A percentile compares a stretch with the other conserved stretches of the same genome.
These are phyloP conservation scores for Penstemon davidsonii DNA, from an alignment of 257 asterid species.

Conservation along the genomic window DNA sequence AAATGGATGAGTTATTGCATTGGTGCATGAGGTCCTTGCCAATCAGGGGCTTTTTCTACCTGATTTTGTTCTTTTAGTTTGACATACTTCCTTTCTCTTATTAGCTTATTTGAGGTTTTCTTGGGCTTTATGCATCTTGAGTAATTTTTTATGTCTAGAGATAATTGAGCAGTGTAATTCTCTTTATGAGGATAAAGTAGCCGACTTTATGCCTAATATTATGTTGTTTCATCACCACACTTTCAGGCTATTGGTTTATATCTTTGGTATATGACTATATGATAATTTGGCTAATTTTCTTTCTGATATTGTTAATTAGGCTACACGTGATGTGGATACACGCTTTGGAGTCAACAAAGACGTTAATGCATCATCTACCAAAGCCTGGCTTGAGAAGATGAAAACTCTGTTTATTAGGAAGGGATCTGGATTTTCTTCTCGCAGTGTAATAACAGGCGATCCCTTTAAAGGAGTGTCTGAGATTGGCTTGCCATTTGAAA, in stretches of 20 bases:
- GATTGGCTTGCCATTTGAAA: constrained; percentile 85
- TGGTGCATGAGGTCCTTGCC: neutral
- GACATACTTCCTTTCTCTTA: constrained; percentile 15
- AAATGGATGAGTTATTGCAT: constrained; percentile 21
- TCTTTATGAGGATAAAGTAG: constrained; percentile 11
- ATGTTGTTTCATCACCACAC: constrained; percentile 10
- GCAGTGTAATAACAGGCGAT: constrained; percentile 96
- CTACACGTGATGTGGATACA: constrained; percentile 86
- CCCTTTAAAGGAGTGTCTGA: constrained; percentile 88
- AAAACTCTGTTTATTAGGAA: constrained; percentile 87
- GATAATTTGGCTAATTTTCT: constrained; percentile 14
- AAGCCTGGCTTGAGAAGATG: constrained; percentile 99
- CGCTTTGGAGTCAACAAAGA: constrained; percentile 85
- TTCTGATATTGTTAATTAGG: constrained; percentile 45
- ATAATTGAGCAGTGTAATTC: constrained; percentile 6
- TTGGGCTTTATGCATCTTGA: constrained; percentile 26
- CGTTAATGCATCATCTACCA: constrained; percentile 65
- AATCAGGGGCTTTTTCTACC: neutral
- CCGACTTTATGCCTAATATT: neutral
- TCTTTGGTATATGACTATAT: neutral
- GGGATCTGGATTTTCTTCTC: constrained; percentile 98
- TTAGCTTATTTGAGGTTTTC: constrained; percentile 20
- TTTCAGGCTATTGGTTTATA: constrained; percentile 11
- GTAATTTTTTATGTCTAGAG: constrained; percentile 11
- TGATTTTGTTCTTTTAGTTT: neutral